Conservation (phyloP, 1,284 basidiomycete genomes). For the Ustilago shanxiensis region DNA sequence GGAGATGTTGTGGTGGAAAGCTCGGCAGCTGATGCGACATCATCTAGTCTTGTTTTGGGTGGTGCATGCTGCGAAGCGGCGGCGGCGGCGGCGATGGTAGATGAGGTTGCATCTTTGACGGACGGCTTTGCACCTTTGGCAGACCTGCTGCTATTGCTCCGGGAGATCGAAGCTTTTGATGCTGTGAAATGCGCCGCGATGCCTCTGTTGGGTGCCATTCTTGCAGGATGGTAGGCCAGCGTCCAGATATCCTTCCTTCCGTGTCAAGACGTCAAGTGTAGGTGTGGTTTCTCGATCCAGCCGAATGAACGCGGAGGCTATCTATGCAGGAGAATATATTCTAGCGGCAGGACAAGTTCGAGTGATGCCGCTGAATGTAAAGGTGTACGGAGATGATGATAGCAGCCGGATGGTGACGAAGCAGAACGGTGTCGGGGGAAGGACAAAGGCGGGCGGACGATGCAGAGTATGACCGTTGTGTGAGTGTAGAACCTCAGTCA, state of each 20-base stretch:
- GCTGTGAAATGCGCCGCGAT: constrained; percentile 41
- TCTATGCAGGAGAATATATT: background rate
- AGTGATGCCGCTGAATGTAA: background rate
- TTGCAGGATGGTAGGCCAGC: background rate
- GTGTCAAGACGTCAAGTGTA: background rate
- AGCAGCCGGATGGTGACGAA: background rate
- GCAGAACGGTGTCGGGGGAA: background rate
- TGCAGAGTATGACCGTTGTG: constrained; percentile 13
- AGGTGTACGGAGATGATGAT: constrained; percentile 1
- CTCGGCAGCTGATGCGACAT: background rate
- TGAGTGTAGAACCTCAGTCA: constrained; percentile 3
- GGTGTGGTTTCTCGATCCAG: background rate
- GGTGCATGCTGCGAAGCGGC: background rate
- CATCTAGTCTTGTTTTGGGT: background rate
- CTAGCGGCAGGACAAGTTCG: background rate
- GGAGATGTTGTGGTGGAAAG: background rate
- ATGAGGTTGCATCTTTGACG: constrained; percentile 10
- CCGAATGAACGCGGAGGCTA: background rate
- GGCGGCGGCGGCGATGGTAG: background rate
- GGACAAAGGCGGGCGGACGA: background rate
- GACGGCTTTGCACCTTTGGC: constrained; percentile 16
- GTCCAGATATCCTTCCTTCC: background rate
- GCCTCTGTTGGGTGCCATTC: constrained; percentile 39
- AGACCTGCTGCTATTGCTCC: constrained; percentile 16
- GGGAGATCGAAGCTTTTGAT: constrained; percentile 31